These are phyloP conservation scores for Apiotrichum siamense DNA, from an alignment of 1,284 basidiomycete species.

Conservation along the genomic window DNA sequence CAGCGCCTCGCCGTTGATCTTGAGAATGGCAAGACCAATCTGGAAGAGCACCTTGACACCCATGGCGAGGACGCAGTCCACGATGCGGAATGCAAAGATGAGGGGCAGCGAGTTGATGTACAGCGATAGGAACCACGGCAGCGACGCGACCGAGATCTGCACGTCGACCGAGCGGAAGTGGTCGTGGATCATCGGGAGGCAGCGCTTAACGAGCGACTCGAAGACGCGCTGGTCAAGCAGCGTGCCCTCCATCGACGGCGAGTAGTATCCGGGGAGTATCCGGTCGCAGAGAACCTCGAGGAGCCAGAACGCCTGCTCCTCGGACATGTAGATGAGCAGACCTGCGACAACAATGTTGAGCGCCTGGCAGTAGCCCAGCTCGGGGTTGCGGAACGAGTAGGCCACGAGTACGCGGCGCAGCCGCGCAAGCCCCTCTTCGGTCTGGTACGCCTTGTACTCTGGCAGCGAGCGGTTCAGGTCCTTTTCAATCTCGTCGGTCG, in stretches of 20 bases:
- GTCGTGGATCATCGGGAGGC: conserved; percentile 86
- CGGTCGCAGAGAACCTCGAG: conserved; percentile 92
- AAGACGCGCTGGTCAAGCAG: conserved; percentile 96
- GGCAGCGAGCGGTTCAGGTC: conserved; percentile 91
- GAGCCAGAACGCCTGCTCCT: conserved; percentile 98
- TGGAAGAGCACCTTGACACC: conserved; percentile 98
- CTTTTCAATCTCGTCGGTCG: conserved; percentile 99
- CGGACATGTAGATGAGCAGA: conserved; percentile 81
- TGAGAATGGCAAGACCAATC: conserved; percentile 72
- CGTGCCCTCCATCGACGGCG: conserved; percentile 98
- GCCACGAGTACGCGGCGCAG: conserved; percentile 88
- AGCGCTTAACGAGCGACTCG: conserved; percentile 87
- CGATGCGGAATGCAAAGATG: conserved; percentile 97
- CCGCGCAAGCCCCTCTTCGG: conserved; percentile 73
- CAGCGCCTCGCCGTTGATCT: conserved; percentile 93
- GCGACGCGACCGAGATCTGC: conserved; percentile 89
- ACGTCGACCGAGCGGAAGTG: conserved; percentile 90
- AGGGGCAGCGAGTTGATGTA: conserved; percentile 99
- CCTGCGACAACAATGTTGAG: conserved; percentile 71
- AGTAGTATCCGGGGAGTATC: conserved; percentile 94
- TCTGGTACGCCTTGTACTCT: conserved; percentile 91
- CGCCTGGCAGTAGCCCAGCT: conserved; percentile 69
- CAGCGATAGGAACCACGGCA: conserved; percentile 97
- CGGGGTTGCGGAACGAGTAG: conserved; percentile 95
- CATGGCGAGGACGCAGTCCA: conserved; percentile 99